Conservation (phyloP, 208 protist genomes). For the Vickermania spadyakhi region DNA sequence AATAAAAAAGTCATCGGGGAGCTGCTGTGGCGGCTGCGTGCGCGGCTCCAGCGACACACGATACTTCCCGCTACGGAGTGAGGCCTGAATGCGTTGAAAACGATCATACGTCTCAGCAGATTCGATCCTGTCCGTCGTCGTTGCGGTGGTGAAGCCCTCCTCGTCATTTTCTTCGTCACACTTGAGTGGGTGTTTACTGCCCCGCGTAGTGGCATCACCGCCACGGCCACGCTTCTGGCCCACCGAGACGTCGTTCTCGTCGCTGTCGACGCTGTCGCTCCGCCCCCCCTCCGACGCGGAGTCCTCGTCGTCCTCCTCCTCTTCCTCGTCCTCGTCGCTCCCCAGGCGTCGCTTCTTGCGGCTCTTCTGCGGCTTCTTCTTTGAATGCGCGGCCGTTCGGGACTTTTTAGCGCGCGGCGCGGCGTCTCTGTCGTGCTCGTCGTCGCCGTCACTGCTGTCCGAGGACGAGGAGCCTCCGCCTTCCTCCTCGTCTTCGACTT, state of each 20-base stretch:
- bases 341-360: not conserved
- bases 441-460: not conserved
- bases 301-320: slow-evolving; percentile 5
- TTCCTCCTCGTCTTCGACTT: slow-evolving; percentile 1
- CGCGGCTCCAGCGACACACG: slow-evolving; percentile 42
- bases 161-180: slow-evolving; percentile 6
- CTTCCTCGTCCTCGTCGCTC: not conserved
- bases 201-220: too few relatives aligned
- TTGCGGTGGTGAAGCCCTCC: not conserved
- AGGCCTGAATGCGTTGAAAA: slow-evolving; percentile 32
- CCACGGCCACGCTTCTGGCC: not conserved
- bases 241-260: slow-evolving; percentile 16
- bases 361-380: not conserved
- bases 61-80: slow-evolving; percentile 38
- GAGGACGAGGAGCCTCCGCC: not conserved
- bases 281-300: not conserved
- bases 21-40: slow-evolving; percentile 17
- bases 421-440: not conserved
- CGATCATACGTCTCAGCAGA: slow-evolving; percentile 26
- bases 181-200: slow-evolving; percentile 8
- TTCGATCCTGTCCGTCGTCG: not conserved
- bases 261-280: slow-evolving; percentile 8
- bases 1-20: slow-evolving; percentile 57
- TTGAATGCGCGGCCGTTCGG: not conserved
- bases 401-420: not conserved